phyloP scores from a whole-genome alignment of 2,329 filamentous ascomycete genomes.

The Ophiostoma ulmi region DNA sequence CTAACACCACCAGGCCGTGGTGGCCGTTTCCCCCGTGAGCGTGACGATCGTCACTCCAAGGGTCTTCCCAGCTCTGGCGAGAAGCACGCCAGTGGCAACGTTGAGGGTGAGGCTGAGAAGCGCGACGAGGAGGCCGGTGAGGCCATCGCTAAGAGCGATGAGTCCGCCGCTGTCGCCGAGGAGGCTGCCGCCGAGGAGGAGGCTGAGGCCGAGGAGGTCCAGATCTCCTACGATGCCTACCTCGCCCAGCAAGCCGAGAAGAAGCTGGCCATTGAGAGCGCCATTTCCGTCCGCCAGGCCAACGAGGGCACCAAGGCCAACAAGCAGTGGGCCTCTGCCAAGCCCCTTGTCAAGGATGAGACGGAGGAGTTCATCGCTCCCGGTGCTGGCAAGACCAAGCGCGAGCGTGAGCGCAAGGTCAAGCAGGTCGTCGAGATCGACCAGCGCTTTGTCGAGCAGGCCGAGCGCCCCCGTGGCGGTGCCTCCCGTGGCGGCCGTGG shows the following conservation, averaged over 20 bases:
- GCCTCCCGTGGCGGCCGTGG: slow-evolving; percentile 40
- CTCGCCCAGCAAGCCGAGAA: slow-evolving; percentile 67
- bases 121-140: slow-evolving; percentile 90
- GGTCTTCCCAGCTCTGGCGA: slow-evolving; percentile 62
- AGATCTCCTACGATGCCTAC: slow-evolving; percentile 85
- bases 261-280: slow-evolving; percentile 63
- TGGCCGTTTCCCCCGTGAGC: slow-evolving; percentile 47
- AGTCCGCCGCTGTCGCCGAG: slow-evolving; percentile 60
- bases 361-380: slow-evolving; percentile 74
- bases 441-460: slow-evolving; percentile 73
- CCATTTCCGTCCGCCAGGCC: slow-evolving; percentile 71
- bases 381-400: slow-evolving; percentile 69
- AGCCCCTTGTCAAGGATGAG: slow-evolving; percentile 60
- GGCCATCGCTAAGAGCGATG: slow-evolving; percentile 78
- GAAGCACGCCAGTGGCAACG: slow-evolving; percentile 84
- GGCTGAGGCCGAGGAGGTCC: slow-evolving; percentile 74
- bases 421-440: slow-evolving; percentile 89
- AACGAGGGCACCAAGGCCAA: slow-evolving; percentile 85
- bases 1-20: slow-evolving; percentile 44
- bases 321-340: slow-evolving; percentile 91
- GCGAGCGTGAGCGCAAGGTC: slow-evolving; percentile 84
- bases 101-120: slow-evolving; percentile 75
- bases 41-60: slow-evolving; percentile 54
- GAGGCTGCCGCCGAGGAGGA: slow-evolving; percentile 36
- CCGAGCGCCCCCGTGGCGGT: slow-evolving; percentile 54